A percentile compares a stretch with the other conserved stretches of the same genome.
Evolutionary conservation across 495 filamentous ascomycete species (phyloP).

Genomic region (Hypomontagnella monticulosa): DNA sequence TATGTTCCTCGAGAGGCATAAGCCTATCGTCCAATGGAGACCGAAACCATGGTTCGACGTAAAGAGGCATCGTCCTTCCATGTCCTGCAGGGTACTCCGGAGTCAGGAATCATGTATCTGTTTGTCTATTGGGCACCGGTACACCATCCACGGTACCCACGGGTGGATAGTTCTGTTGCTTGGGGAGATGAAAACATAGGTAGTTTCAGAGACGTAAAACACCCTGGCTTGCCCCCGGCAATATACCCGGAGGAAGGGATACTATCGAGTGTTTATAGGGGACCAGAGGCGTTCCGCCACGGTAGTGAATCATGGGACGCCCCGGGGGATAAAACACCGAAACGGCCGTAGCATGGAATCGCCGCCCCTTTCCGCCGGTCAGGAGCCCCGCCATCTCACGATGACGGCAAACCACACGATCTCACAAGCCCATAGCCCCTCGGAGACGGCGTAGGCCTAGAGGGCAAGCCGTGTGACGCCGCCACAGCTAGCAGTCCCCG

Average conservation of each 20-base stretch:
- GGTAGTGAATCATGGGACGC: background rate
- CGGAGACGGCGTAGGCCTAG: slow-evolving; percentile 8
- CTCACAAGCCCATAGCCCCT: slow-evolving; percentile 4
- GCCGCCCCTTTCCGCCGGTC: slow-evolving; percentile 14
- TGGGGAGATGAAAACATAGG: background rate
- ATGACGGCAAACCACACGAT: slow-evolving; percentile 27
- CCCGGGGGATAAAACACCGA: slow-evolving; percentile 18
- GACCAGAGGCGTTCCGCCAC: slow-evolving; percentile 15
- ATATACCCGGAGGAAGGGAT: slow-evolving; percentile 1
- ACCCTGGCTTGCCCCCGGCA: slow-evolving; percentile 5
- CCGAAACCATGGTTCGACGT: background rate
- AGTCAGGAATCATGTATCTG: slow-evolving; percentile 8
- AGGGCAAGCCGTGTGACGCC: slow-evolving; percentile 4
- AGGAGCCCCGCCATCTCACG: slow-evolving; percentile 10
- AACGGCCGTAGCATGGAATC: background rate
- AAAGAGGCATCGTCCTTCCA: background rate
- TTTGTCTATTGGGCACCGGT: slow-evolving; percentile 1
- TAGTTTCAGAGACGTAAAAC: slow-evolving; percentile 8
- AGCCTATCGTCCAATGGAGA: slow-evolving; percentile 9
- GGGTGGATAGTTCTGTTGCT: background rate
- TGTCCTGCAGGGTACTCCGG: slow-evolving; percentile 13
- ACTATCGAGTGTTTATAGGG: slow-evolving; percentile 7
- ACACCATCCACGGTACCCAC: slow-evolving; percentile 10
- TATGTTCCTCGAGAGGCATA: background rate
- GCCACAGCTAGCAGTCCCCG: background rate